Percentiles rank a stretch among this genome's conserved stretches.
Evolutionary conservation across 2,329 filamentous ascomycete species (phyloP).

Genomic region (Exserohilum turcica): DNA sequence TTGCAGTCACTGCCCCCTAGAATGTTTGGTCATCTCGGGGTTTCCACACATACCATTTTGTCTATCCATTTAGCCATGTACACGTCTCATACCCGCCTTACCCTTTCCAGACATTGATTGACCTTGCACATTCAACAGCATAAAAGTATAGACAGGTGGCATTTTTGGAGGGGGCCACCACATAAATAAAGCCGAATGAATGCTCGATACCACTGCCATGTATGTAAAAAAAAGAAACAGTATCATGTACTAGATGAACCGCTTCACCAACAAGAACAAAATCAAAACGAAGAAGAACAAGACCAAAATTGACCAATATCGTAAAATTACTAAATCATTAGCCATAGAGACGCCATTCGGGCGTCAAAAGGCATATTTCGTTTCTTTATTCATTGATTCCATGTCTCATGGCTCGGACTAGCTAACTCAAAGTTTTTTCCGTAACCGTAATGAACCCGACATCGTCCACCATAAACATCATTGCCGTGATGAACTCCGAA

Average conservation of each 20-base stretch:
- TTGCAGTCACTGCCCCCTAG: too few relatives aligned
- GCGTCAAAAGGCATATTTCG: background rate
- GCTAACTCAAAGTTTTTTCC: slow-evolving; percentile 32
- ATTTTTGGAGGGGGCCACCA: background rate
- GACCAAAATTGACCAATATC: too few relatives aligned
- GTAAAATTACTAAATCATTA: background rate
- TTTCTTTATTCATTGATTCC: slow-evolving; percentile 14
- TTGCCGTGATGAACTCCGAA: slow-evolving; percentile 37
- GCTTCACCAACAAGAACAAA: too few relatives aligned
- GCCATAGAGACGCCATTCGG: background rate
- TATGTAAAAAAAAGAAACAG: too few relatives aligned
- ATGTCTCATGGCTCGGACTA: slow-evolving; percentile 27
- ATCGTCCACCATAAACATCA: slow-evolving; percentile 38
- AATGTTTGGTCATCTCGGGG: too few relatives aligned
- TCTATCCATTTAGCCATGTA: too few relatives aligned
- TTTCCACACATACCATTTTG: too few relatives aligned
- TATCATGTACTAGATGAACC: background rate
- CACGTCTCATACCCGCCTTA: too few relatives aligned
- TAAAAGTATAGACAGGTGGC: background rate
- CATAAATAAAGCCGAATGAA: background rate
- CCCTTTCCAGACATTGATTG: background rate
- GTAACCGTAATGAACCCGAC: slow-evolving; percentile 25
- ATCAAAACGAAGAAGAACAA: too few relatives aligned
- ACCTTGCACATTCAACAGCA: background rate
- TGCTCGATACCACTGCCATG: too few relatives aligned